These are phyloP conservation scores for Melanopsichium pennsylvanicum DNA, from an alignment of 1,284 basidiomycete genomes.

Conservation along the genomic window DNA sequence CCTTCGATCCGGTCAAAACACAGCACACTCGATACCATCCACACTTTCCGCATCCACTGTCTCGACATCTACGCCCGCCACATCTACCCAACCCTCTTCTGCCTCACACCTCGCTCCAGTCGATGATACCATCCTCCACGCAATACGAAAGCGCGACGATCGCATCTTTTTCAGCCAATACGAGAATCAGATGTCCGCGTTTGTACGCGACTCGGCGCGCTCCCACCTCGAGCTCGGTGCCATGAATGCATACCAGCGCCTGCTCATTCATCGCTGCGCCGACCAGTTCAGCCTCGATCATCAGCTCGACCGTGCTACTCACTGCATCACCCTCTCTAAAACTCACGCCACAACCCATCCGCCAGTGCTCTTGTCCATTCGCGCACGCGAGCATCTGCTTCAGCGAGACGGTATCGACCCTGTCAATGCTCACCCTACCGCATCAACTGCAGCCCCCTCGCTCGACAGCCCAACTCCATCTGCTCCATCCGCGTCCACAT, in stretches of 20 bases:
- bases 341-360: constrained; percentile 22
- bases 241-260: constrained; percentile 57
- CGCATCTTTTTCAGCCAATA: constrained; percentile 53
- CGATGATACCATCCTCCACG: constrained; percentile 48
- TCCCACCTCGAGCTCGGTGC: constrained; percentile 40
- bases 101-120: constrained; percentile 2
- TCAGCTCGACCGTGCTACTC: constrained; percentile 41
- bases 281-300: constrained; percentile 47
- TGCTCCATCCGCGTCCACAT: constrained; percentile 5
- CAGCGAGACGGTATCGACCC: constrained; percentile 22
- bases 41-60: background rate
- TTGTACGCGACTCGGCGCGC: constrained; percentile 24
- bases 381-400: constrained; percentile 16
- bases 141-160: constrained; percentile 46
- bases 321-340: constrained; percentile 45
- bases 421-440: constrained; percentile 1
- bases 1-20: constrained; percentile 10
- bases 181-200: constrained; percentile 46
- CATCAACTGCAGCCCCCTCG: background rate
- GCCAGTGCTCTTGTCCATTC: constrained; percentile 22
- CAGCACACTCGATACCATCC: background rate
- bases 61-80: background rate
- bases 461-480: background rate
- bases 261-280: constrained; percentile 49
- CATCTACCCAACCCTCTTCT: too few species aligned